phyloP scores from a whole-genome alignment of 2,329 filamentous ascomycete genomes.

The Xylaria polymorpha region DNA sequence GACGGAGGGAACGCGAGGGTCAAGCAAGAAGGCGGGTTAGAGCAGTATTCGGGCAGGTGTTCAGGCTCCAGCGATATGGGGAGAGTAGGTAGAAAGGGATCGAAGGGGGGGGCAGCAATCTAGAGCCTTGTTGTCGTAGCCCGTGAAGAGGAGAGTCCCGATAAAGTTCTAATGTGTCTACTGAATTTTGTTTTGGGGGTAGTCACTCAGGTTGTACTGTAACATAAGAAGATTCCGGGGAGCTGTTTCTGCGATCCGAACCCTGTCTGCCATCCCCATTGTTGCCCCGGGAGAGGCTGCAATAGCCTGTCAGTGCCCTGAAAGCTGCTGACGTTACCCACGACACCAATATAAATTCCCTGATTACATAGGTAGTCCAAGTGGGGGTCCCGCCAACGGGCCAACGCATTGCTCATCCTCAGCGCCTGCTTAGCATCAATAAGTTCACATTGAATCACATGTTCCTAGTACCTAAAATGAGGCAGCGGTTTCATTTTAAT shows the following conservation, averaged over 20 bases:
- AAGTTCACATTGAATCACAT: background rate
- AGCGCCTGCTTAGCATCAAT: background rate
- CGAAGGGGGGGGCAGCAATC: background rate
- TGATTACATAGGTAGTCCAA: background rate
- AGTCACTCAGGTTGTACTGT: background rate
- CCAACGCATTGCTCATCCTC: background rate
- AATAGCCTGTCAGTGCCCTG: background rate
- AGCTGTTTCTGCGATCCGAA: background rate
- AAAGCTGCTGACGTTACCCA: background rate
- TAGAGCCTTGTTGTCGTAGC: conserved; percentile 2
- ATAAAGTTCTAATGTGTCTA: background rate
- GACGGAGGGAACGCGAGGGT: background rate
- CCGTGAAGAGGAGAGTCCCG: background rate
- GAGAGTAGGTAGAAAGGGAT: background rate
- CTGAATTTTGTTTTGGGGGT: background rate
- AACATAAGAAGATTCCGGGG: background rate
- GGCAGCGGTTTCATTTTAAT: no score
- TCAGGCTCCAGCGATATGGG: background rate
- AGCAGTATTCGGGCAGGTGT: background rate
- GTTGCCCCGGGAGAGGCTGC: background rate
- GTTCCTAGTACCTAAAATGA: background rate
- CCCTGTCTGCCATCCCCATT: no score
- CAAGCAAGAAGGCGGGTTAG: background rate
- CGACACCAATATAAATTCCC: background rate
- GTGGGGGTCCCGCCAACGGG: background rate